Evolutionary conservation across 164 flowering plant genomes (phyloP), one percentile per base, ranked within the genome.

Genomic region (Akebia trifoliata): DNA sequence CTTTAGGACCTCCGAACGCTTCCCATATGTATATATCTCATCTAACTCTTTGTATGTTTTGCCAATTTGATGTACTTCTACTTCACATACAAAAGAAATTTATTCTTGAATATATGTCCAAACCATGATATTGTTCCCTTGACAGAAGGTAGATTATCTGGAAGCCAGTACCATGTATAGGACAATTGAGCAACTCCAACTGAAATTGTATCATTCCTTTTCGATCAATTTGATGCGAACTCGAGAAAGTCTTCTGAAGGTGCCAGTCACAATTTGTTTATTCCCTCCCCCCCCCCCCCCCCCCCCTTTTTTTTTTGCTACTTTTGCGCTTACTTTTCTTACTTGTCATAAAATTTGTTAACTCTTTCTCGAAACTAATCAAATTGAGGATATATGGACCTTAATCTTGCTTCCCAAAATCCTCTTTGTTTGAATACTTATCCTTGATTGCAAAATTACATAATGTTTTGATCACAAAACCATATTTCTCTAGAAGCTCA

Each of bases 211-310:
- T 68, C 97, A 86, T 81, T 73, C 94, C 18, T 69, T 68, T 64
- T 90, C 99, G 28, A 63, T 84, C 62, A 61, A 45, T 70, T 68
- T 90, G 74, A 61, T 87, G 82, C 85, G 78, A 50, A 93, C 97
- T 48, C 79, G 86, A 39, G 99, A 90, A 66, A 66, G 73, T 57
- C 76, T 93, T 62, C 50, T 93, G 15, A 87, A 86, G 95, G 98
- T 92, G 61, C 43, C 15, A 40, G 12, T 35, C 25, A 28, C 32
- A 37, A 24, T 5, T 11, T 51, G 10, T 15, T 11, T 34, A 42
- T n/a, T n/a, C n/a, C n/a, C n/a, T n/a, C n/a, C n/a, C n/a, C n/a
- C n/a, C n/a, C n/a, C n/a, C n/a, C n/a, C n/a, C n/a, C n/a, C n/a
- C n/a, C n/a, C n/a, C n/a, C n/a, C n/a, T n/a, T n/a, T n/a, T n/a